These are phyloP conservation scores for Lachnellula occidentalis DNA, from an alignment of 2,329 filamentous ascomycete species.

Conservation along the genomic window DNA sequence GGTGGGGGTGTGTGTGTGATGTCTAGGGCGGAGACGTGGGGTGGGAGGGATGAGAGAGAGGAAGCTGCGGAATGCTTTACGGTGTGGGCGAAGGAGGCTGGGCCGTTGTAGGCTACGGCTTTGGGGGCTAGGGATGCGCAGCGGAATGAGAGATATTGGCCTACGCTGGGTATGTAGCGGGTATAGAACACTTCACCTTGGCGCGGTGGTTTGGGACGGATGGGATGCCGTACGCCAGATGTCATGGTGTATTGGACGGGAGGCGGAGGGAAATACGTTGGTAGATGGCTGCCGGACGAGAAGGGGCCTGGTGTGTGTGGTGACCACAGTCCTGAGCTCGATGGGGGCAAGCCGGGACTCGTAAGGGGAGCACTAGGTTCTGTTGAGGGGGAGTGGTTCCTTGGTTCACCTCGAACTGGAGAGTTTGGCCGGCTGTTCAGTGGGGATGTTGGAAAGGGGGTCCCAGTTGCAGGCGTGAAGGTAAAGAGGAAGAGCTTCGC, in stretches of 20 bases:
- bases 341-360: neutral
- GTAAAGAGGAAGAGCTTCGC: slow-evolving; percentile 84
- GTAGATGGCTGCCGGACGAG: slow-evolving; percentile 75
- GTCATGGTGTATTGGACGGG: slow-evolving; percentile 78
- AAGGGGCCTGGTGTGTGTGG: slow-evolving; percentile 58
- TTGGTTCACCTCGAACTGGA: slow-evolving; percentile 37
- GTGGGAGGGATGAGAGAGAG: slow-evolving; percentile 28
- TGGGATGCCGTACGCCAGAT: slow-evolving; percentile 73
- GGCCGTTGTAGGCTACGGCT: slow-evolving; percentile 60
- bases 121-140: slow-evolving; percentile 66
- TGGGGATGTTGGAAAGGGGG: slow-evolving; percentile 46
- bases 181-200: slow-evolving; percentile 91
- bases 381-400: slow-evolving; percentile 31
- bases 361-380: slow-evolving; percentile 36
- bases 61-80: slow-evolving; percentile 24
- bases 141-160: slow-evolving; percentile 83
- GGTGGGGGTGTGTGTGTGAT: slow-evolving; percentile 34
- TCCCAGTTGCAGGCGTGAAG: slow-evolving; percentile 49
- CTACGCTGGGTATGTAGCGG: slow-evolving; percentile 74
- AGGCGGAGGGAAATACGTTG: slow-evolving; percentile 83
- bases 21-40: slow-evolving; percentile 34
- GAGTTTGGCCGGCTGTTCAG: slow-evolving; percentile 49
- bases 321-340: slow-evolving; percentile 33
- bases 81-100: slow-evolving; percentile 32
- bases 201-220: slow-evolving; percentile 80